These are phyloP conservation scores for Sporothrix globosa DNA, from an alignment of 2,329 filamentous ascomycete genomes.

Conservation along the genomic window DNA sequence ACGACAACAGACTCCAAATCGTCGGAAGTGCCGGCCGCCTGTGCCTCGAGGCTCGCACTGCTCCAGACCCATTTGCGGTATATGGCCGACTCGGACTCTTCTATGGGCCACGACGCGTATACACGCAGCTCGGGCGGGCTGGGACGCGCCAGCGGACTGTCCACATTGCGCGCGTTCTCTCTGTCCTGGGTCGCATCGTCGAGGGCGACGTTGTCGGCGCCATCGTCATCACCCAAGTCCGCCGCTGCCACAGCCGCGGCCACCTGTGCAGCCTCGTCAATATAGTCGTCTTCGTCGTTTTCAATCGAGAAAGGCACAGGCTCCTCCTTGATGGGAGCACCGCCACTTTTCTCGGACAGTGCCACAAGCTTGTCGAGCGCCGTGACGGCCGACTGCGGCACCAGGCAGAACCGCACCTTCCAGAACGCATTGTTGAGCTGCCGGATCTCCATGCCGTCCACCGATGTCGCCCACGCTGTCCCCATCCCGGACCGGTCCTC, in stretches of 20 bases:
- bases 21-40: not conserved
- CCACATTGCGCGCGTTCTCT: conserved; percentile 50
- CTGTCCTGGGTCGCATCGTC: conserved; percentile 45
- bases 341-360: not conserved
- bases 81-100: conserved; percentile 13
- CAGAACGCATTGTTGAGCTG: conserved; percentile 37
- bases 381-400: conserved; percentile 12
- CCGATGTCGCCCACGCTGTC: conserved; percentile 39
- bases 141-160: conserved; percentile 34
- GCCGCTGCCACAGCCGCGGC: not conserved
- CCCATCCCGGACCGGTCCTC: conserved; percentile 20
- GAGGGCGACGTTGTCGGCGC: conserved; percentile 42
- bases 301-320: not conserved
- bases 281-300: conserved; percentile 18
- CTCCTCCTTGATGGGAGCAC: not conserved
- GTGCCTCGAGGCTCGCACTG: conserved; percentile 7
- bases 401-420: conserved; percentile 44
- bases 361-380: conserved; percentile 26
- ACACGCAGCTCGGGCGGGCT: conserved; percentile 34
- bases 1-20: conserved; percentile 29
- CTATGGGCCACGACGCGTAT: conserved; percentile 34
- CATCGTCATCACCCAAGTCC: not conserved
- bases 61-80: conserved; percentile 33
- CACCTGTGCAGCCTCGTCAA: not conserved
- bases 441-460: conserved; percentile 32